phyloP scores from a whole-genome alignment of 108 stramenopile genomes.

The Cyclotella kingstonii region DNA sequence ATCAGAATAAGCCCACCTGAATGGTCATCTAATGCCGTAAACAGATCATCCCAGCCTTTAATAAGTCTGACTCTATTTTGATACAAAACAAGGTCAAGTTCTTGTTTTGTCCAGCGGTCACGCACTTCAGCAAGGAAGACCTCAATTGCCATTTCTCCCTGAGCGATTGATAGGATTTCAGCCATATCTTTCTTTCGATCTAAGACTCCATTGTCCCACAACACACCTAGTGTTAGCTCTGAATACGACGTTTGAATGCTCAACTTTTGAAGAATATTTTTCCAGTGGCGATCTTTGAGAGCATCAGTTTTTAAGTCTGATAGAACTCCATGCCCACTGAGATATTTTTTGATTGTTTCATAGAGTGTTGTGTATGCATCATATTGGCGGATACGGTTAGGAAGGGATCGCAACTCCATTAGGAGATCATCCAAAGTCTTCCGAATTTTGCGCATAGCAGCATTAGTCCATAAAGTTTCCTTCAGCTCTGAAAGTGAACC shows the following conservation, averaged over 20 bases:
- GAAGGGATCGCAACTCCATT: constrained; percentile 87
- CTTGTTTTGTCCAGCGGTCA: constrained; percentile 92
- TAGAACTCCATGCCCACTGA: constrained; percentile 68
- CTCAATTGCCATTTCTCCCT: constrained; percentile 98
- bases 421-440: constrained; percentile 83
- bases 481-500: constrained; percentile 71
- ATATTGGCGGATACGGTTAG: constrained; percentile 95
- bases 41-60: constrained; percentile 94
- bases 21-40: constrained; percentile 95
- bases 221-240: constrained; percentile 88
- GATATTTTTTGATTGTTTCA: constrained; percentile 73
- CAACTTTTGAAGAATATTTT: constrained; percentile 77
- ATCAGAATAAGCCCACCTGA: constrained; percentile 88
- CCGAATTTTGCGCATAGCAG: constrained; percentile 83
- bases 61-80: constrained; percentile 94
- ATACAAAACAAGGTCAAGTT: constrained; percentile 92
- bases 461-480: constrained; percentile 84
- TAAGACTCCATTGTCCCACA: constrained; percentile 91
- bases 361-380: constrained; percentile 87
- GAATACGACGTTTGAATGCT: constrained; percentile 66
- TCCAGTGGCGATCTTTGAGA: constrained; percentile 97
- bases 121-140: constrained; percentile 93
- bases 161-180: constrained; percentile 89
- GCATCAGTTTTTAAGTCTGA: constrained; percentile 94
- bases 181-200: constrained; percentile 82